Conservation (phyloP, 345 rosid species). For the Salix exigua region DNA sequence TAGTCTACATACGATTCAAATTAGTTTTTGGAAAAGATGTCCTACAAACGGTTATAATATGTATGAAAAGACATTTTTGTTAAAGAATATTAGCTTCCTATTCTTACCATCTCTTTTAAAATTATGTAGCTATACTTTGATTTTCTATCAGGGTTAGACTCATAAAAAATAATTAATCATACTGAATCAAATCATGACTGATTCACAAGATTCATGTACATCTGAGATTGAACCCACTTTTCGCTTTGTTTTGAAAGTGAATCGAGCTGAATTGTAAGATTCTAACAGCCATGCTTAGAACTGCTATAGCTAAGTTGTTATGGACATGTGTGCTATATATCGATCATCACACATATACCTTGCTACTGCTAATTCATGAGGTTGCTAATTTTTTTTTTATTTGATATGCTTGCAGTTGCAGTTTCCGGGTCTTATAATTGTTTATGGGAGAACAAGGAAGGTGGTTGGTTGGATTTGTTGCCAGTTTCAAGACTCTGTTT, state of each 20-base stretch:
- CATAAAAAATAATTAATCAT: too few relatives aligned
- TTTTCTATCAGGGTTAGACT: too few relatives aligned
- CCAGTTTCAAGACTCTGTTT: not conserved
- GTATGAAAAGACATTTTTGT: not conserved
- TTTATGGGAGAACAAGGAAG: not conserved
- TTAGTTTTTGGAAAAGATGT: not conserved
- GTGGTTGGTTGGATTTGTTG: not conserved
- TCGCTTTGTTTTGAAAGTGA: too few relatives aligned
- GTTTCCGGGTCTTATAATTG: slow-evolving; percentile 21
- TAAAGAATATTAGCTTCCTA: too few relatives aligned
- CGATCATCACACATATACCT: not conserved
- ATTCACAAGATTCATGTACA: too few relatives aligned
- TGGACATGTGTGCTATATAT: not conserved
- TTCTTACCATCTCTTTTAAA: too few relatives aligned
- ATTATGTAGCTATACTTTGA: too few relatives aligned
- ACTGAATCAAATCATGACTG: too few relatives aligned
- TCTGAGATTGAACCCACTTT: too few relatives aligned
- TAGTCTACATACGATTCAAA: not conserved
- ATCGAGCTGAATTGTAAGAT: not conserved
- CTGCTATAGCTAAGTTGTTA: not conserved
- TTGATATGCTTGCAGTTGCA: slow-evolving; percentile 25
- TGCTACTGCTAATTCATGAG: not conserved
- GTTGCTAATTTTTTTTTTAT: not conserved
- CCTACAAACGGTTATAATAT: not conserved
- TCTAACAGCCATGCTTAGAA: not conserved